These are phyloP conservation scores for Rugonectria rugulosa DNA, from an alignment of 2,329 filamentous ascomycete species.

Conservation along the genomic window DNA sequence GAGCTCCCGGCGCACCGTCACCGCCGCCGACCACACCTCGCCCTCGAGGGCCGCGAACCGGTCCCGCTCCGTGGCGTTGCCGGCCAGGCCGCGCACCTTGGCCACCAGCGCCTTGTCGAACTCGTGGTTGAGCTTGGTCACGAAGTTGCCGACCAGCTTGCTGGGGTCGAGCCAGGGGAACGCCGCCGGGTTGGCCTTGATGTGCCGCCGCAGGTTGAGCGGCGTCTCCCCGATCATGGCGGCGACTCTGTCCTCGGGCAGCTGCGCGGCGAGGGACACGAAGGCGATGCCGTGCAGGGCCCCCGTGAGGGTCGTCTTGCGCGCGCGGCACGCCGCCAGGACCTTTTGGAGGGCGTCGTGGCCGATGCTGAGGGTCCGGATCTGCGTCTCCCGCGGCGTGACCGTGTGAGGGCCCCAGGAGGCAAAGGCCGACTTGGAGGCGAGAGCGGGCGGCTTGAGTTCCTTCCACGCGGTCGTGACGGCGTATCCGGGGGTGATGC, in stretches of 20 bases:
- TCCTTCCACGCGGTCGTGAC: constrained; percentile 16
- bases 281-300: constrained; percentile 31
- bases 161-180: constrained; percentile 15
- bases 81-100: background rate
- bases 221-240: constrained; percentile 23
- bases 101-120: constrained; percentile 3
- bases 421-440: background rate
- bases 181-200: constrained; percentile 9
- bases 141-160: constrained; percentile 26
- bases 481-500: constrained; percentile 8
- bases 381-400: constrained; percentile 19
- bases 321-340: constrained; percentile 28
- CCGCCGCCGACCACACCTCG: constrained; percentile 33
- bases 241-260: background rate
- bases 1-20: constrained; percentile 19
- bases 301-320: constrained; percentile 38
- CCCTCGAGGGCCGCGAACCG: constrained; percentile 19
- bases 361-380: constrained; percentile 17
- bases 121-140: constrained; percentile 14
- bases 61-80: background rate
- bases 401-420: constrained; percentile 28
- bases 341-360: constrained; percentile 17
- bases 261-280: constrained; percentile 26
- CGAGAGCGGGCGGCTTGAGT: constrained; percentile 2
- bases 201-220: constrained; percentile 33